Percentiles rank a stretch among this genome's conserved stretches.
These are phyloP conservation scores for Gliomastix tumulicola DNA, from an alignment of 2,329 filamentous ascomycete genomes.

Conservation along the genomic window DNA sequence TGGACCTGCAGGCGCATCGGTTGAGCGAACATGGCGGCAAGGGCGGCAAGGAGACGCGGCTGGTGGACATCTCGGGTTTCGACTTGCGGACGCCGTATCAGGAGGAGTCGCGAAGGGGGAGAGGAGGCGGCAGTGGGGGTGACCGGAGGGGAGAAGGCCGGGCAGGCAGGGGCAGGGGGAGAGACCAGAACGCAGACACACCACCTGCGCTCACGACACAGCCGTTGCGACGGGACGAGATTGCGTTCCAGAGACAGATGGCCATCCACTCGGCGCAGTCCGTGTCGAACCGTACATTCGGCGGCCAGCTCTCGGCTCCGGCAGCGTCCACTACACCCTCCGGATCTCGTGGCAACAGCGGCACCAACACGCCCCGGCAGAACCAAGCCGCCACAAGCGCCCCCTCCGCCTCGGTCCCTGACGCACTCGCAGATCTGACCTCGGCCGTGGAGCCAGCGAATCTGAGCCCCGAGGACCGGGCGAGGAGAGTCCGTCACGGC, in stretches of 20 bases:
- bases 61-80: constrained; percentile 83
- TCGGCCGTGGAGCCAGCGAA: constrained; percentile 31
- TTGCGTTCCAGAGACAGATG: constrained; percentile 87
- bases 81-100: constrained; percentile 71
- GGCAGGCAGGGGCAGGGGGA: constrained; percentile 27
- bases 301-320: constrained; percentile 63
- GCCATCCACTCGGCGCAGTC: constrained; percentile 86
- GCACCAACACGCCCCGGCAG: constrained; percentile 7
- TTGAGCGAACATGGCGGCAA: constrained; percentile 82
- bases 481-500: constrained; percentile 70
- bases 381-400: constrained; percentile 13
- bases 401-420: constrained; percentile 25
- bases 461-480: constrained; percentile 71
- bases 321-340: constrained; percentile 12
- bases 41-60: constrained; percentile 73
- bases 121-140: constrained; percentile 30
- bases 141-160: constrained; percentile 28
- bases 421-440: background rate
- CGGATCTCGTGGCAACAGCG: constrained; percentile 10
- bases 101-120: constrained; percentile 25
- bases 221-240: constrained; percentile 74
- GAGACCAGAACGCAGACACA: constrained; percentile 81
- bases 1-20: constrained; percentile 93
- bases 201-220: constrained; percentile 72
- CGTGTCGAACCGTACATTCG: constrained; percentile 72